These are phyloP conservation scores for Diaporthe vaccinii DNA, from an alignment of 2,329 filamentous ascomycete genomes.

Conservation along the genomic window DNA sequence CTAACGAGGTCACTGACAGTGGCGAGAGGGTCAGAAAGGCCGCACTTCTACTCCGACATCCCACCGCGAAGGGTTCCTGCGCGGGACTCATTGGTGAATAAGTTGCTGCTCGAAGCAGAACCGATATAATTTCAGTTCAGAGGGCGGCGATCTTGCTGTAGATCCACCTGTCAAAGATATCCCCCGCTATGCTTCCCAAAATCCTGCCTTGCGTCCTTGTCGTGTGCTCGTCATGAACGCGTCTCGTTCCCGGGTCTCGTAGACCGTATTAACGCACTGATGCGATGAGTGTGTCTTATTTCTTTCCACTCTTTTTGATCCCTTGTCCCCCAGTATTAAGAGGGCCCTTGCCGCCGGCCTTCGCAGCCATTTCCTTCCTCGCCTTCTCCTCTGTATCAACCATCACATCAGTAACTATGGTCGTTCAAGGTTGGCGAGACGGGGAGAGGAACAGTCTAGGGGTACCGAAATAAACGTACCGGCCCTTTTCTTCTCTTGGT, in stretches of 20 bases:
- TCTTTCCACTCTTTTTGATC: conserved; percentile 99
- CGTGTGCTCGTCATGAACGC: conserved; percentile 40
- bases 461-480: conserved; percentile 67
- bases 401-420: conserved; percentile 39
- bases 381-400: conserved; percentile 79
- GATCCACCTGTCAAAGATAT: conserved; percentile 37
- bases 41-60: neutral
- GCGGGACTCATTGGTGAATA: neutral
- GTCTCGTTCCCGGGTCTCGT: neutral
- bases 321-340: conserved; percentile 86
- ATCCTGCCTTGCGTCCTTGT: conserved; percentile 20
- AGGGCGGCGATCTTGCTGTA: neutral
- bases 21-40: neutral
- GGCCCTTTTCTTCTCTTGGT: conserved; percentile 85
- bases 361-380: conserved; percentile 85
- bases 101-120: neutral
- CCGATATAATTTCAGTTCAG: neutral
- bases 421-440: neutral
- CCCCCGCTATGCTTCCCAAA: conserved; percentile 42
- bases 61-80: too few relatives aligned
- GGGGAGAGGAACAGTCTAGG: conserved; percentile 6
- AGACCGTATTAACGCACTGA: neutral
- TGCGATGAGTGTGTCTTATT: conserved; percentile 65
- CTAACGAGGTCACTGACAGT: too few relatives aligned
- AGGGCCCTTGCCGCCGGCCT: conserved; percentile 89